Base-by-base conservation (phyloP, 2,329 filamentous ascomycete species). In the Plenodomus biglobosus region DNA sequence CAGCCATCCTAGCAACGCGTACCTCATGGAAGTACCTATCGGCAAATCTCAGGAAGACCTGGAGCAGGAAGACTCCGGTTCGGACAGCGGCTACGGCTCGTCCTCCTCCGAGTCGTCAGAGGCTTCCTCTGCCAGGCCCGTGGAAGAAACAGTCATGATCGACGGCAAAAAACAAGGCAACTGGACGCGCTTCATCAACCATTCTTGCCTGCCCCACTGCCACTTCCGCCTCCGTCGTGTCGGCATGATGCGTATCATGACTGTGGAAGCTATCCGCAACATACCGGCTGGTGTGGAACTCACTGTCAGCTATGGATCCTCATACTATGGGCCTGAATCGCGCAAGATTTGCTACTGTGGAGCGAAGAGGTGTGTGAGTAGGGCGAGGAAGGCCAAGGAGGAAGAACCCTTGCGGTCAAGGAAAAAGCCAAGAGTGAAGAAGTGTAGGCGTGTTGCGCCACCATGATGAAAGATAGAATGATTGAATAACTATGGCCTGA, bases 111-210 rank as follows among this genome's bases (percentile, higher is more conserved):
- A 32, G 13, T 18, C 13, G 11, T n/a, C 8, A 16, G 32, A 27
- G 24, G n/a, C 27, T 11, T 13, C 27, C 24, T 21, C 11, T 4
- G 10, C 15, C 13, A 13, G 2, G 11, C 22, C 22, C 22, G 11
- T 15, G 16, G 35, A 47, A 2, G 17, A 27, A 3, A 41, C 21
- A 1, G 40, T 54, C 1, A 46, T 43, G 13, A 51, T 60, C 22
- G 57, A 60, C 27, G 48, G 19, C 10, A 30, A 38, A 13, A 20
- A 13, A 1, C 44, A 38, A 20, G 55, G 53, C 2, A 58, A 59
- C 37, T 61, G 55, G 55, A 58, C 53, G 27, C 35, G 58, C 8
- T 61, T 61, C 24, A 56, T 59, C 17, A 61, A 58, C 20, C 55
- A 59, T 27, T 45, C 37, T 1, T 61, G 57, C 32, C 35, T 44